Base-by-base conservation (phyloP, 257 asterid species). In the Solanum lignicaule region DNA sequence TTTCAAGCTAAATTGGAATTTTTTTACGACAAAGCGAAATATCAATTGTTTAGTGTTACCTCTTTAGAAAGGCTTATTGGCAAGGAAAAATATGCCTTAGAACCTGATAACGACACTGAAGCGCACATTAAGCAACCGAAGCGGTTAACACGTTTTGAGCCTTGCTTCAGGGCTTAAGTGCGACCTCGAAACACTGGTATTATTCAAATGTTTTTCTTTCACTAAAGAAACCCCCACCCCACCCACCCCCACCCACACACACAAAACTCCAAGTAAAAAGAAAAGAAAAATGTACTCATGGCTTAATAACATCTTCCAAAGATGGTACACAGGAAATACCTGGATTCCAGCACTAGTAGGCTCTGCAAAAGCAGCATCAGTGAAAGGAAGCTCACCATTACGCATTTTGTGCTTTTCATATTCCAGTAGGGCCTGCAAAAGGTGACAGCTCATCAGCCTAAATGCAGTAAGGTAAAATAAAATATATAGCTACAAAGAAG, bases 381-480 rank as follows among this genome's bases (percentile, higher is more conserved):
- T 92, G 91, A 95, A 95, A 60, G 98, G 99, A 88, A 96, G 96
- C 91, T 95, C 98, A 43, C 99, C 99, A 35, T 92, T 85, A 36
- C 95, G 97, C 98, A 95, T 95, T 92, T 96, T 95, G 88, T 93
- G 91, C 89, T 96, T 96, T 68, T 96, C 99, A 88, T 96, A 96
- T 91, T 96, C 99, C 90, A 95, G 84, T 29, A 96, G 91, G 65
- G 98, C 94, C 99, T 96, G 86, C 73, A 92, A 83, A 79, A 88
- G 87, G 68, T 60, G 88, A 79, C 87, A 71, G 76, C 75, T 75
- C 86, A 86, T 86, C 84, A 89, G 89, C 84, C 83, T 91, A 72
- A 85, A 78, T 60, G 81, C 89, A 88, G 52, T 58, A 58, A 83
- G 35, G 85, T 79, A 79, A 41, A 76, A 79, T 25, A 79, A 27